These are phyloP conservation scores for Fusarium domesticum DNA, from an alignment of 2,329 filamentous ascomycete genomes.

Conservation along the genomic window DNA sequence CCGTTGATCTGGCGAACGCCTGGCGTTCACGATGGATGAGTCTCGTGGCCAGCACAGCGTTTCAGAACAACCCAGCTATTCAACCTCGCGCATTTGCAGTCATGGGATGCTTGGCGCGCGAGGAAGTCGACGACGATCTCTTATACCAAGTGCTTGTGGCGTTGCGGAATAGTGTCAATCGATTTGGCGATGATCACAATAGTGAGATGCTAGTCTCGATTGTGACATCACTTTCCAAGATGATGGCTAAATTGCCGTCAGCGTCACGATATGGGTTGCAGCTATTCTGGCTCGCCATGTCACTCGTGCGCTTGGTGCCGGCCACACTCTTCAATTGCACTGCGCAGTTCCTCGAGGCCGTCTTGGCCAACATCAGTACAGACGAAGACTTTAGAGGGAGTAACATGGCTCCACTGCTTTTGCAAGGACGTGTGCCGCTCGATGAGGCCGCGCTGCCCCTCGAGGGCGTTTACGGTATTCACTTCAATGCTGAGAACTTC, in stretches of 20 bases:
- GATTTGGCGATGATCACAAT: slow-evolving; percentile 62
- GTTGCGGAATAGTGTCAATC: slow-evolving; percentile 60
- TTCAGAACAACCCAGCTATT: slow-evolving; percentile 70
- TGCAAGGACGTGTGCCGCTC: slow-evolving; percentile 58
- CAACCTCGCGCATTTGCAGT: slow-evolving; percentile 67
- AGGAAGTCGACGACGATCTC: slow-evolving; percentile 69
- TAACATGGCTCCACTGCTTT: slow-evolving; percentile 56
- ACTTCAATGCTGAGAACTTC: slow-evolving; percentile 62
- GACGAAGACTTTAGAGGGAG: slow-evolving; percentile 58
- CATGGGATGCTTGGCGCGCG: slow-evolving; percentile 68
- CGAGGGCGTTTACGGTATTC: slow-evolving; percentile 64
- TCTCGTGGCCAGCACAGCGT: slow-evolving; percentile 67
- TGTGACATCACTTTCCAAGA: slow-evolving; percentile 64
- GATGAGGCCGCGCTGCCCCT: slow-evolving; percentile 61
- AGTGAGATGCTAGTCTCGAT: slow-evolving; percentile 68
- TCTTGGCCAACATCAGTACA: slow-evolving; percentile 61
- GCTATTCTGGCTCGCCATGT: slow-evolving; percentile 68
- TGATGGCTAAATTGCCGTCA: slow-evolving; percentile 66
- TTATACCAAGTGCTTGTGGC: slow-evolving; percentile 69
- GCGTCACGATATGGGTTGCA: slow-evolving; percentile 66
- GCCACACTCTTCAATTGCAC: slow-evolving; percentile 62
- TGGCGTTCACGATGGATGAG: slow-evolving; percentile 74
- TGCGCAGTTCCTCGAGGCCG: slow-evolving; percentile 61
- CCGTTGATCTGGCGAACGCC: slow-evolving; percentile 62
- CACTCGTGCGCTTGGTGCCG: slow-evolving; percentile 62